phyloP scores from a whole-genome alignment of 441 rosid species.

The Eruca vesicaria region DNA sequence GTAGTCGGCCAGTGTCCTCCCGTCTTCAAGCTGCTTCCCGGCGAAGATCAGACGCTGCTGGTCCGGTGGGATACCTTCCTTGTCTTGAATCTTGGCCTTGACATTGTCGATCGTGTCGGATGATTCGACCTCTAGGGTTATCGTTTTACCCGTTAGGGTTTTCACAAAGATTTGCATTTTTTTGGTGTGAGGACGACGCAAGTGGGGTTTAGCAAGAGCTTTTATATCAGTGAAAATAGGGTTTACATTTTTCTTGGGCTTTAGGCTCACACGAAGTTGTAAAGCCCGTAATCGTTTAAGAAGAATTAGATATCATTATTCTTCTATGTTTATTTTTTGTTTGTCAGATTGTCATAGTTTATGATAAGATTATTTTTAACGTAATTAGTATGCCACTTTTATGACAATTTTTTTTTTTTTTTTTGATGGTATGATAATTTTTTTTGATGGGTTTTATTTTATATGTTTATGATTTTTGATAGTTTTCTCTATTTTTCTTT shows the following conservation, averaged over 20 bases:
- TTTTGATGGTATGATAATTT: too few relatives aligned
- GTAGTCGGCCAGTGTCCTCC: neutral
- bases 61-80: constrained; percentile 42
- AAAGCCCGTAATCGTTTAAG: neutral
- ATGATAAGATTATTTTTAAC: too few relatives aligned
- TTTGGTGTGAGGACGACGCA: neutral
- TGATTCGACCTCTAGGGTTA: constrained; percentile 77
- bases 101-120: constrained; percentile 70
- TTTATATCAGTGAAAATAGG: constrained; percentile 27
- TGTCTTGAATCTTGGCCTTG: constrained; percentile 70
- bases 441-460: too few relatives aligned
- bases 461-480: too few relatives aligned
- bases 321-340: too few relatives aligned
- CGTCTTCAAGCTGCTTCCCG: neutral
- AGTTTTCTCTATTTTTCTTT: too few relatives aligned
- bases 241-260: constrained; percentile 1
- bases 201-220: neutral
- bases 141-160: constrained; percentile 86
- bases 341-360: too few relatives aligned
- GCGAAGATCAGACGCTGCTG: neutral
- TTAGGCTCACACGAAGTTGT: neutral
- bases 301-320: neutral
- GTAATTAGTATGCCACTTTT: too few relatives aligned
- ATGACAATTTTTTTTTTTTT: too few relatives aligned
- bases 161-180: constrained; percentile 85